phyloP scores from a whole-genome alignment of 352 stramenopile species.

The Phytophthora quininea region DNA sequence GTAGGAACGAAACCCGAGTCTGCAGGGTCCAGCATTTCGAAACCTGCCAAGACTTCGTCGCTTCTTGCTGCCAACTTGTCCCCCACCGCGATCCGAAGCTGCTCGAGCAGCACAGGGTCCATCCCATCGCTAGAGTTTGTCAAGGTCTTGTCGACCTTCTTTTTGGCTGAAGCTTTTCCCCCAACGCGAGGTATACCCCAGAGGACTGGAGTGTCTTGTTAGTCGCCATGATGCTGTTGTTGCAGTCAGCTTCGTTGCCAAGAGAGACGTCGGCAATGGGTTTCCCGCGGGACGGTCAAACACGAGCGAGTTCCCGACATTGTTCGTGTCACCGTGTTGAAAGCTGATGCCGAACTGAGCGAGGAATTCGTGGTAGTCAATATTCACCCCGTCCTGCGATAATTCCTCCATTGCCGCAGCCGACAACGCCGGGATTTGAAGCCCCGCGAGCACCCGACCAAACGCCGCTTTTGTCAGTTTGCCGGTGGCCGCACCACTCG shows the following conservation, averaged over 20 bases:
- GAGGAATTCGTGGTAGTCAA: conserved; percentile 77
- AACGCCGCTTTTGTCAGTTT: conserved; percentile 50
- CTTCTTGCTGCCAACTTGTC: conserved; percentile 50
- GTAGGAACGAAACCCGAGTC: conserved; percentile 51
- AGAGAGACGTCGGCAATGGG: conserved; percentile 20
- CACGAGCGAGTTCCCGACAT: conserved; percentile 65
- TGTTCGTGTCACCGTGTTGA: conserved; percentile 69
- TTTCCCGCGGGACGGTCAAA: conserved; percentile 36
- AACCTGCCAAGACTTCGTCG: conserved; percentile 53
- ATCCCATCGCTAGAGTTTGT: conserved; percentile 8
- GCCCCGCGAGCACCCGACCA: conserved; percentile 40
- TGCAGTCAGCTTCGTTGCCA: conserved; percentile 12
- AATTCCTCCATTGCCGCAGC: conserved; percentile 28
- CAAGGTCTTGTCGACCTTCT: not conserved
- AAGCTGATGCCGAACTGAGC: conserved; percentile 66
- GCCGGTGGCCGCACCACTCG: conserved; percentile 28
- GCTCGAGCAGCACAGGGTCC: conserved; percentile 55
- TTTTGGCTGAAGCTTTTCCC: conserved; percentile 15
- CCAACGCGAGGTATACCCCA: conserved; percentile 45
- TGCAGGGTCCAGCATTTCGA: conserved; percentile 50
- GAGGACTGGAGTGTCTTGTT: conserved; percentile 65
- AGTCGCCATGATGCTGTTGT: conserved; percentile 14
- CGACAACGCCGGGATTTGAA: conserved; percentile 53
- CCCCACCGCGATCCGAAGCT: conserved; percentile 65
- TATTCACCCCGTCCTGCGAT: conserved; percentile 29